Evolutionary conservation across 768 basidiomycete genomes (phyloP).

Genomic region (Pisolithus orientalis): DNA sequence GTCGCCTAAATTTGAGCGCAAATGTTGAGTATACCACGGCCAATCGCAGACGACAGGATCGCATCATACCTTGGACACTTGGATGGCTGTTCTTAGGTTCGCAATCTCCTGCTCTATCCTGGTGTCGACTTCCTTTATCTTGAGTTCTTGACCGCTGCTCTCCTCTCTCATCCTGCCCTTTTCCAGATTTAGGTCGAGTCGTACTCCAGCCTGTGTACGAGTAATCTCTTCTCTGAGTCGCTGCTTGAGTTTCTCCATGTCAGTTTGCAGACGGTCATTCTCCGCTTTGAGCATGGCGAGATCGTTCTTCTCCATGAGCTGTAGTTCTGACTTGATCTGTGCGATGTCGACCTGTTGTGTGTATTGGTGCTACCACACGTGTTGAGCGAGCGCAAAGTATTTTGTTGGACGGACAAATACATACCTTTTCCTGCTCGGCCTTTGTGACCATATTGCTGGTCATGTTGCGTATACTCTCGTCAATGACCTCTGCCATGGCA

Average conservation of each 20-base stretch:
- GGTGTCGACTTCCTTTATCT: constrained; percentile 97
- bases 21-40: neutral
- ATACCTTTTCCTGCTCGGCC: constrained; percentile 92
- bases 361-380: constrained; percentile 66
- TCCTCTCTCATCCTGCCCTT: constrained; percentile 96
- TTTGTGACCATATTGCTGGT: constrained; percentile 94
- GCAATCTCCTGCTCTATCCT: constrained; percentile 96
- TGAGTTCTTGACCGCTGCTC: constrained; percentile 83
- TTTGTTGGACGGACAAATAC: constrained; percentile 10
- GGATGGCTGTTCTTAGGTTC: constrained; percentile 72
- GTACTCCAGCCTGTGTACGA: constrained; percentile 86
- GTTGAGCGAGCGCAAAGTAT: neutral
- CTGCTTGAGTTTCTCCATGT: constrained; percentile 94
- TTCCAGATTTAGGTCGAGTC: constrained; percentile 92
- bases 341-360: constrained; percentile 97
- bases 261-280: constrained; percentile 86
- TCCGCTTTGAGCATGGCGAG: constrained; percentile 92
- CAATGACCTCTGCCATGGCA: constrained; percentile 94
- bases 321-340: constrained; percentile 91
- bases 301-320: constrained; percentile 96
- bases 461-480: constrained; percentile 96
- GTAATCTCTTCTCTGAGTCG: constrained; percentile 87
- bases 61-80: constrained; percentile 67
- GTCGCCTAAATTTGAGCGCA: constrained; percentile 47
- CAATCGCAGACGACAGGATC: constrained; percentile 7